phyloP scores from a whole-genome alignment of 2,329 filamentous ascomycete species.

The Colletotrichum chlorophyti region DNA sequence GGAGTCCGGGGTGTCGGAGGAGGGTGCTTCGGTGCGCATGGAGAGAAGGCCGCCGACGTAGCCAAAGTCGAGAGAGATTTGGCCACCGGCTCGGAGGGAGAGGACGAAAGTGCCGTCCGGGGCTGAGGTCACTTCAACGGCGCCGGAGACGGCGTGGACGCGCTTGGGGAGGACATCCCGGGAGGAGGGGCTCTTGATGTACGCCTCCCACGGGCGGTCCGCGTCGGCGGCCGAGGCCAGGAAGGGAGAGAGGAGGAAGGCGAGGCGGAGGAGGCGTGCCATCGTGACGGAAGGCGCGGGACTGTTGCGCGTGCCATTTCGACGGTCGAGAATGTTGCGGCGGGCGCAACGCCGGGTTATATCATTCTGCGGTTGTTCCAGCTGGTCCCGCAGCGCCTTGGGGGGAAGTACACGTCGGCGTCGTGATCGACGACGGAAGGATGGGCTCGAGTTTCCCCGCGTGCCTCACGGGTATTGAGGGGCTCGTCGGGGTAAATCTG shows the following conservation, averaged over 20 bases:
- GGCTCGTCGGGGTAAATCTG: constrained; percentile 27
- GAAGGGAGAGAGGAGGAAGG: not conserved
- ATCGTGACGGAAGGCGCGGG: not conserved
- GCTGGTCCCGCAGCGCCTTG: too few species aligned
- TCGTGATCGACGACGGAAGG: too few species aligned
- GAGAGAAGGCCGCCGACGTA: constrained; percentile 29
- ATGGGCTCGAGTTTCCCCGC: constrained; percentile 26
- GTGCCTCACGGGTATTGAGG: not conserved
- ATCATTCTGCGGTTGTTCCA: too few species aligned
- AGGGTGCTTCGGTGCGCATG: not conserved
- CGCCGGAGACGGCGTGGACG: constrained; percentile 16
- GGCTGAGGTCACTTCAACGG: constrained; percentile 7
- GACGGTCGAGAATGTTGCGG: not conserved
- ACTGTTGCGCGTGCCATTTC: not conserved
- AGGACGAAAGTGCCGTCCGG: constrained; percentile 7
- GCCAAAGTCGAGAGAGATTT: constrained; percentile 30
- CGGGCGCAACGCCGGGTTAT: too few species aligned
- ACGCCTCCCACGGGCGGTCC: constrained; percentile 20
- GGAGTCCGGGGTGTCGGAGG: not conserved
- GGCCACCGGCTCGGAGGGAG: constrained; percentile 2
- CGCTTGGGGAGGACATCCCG: constrained; percentile 17
- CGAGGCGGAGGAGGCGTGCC: not conserved
- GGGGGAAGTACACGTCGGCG: too few species aligned
- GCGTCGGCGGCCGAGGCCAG: not conserved
- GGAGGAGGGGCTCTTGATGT: constrained; percentile 19